Evolutionary conservation across 192 early-diverging fungal genomes (phyloP).

Genomic region (Rhizophagus sp.): DNA sequence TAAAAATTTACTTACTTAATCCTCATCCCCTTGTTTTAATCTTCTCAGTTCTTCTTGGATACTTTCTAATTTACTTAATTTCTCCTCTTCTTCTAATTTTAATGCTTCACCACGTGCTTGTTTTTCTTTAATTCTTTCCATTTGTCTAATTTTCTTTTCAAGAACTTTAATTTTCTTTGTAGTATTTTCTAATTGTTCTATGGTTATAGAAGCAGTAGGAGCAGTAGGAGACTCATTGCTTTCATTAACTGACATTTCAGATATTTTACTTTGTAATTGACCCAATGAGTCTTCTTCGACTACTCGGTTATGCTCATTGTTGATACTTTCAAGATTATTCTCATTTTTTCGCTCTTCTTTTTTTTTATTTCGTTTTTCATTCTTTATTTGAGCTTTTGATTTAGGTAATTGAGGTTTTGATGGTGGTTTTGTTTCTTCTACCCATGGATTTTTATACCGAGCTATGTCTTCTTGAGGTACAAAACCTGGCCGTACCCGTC

Average conservation of each 20-base stretch:
- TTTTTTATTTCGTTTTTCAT: constrained; percentile 50
- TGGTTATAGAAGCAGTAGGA: constrained; percentile 26
- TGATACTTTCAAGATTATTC: not conserved
- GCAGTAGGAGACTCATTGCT: constrained; percentile 8
- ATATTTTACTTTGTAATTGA: constrained; percentile 3
- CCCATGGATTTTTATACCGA: constrained; percentile 59
- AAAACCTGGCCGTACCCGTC: constrained; percentile 69
- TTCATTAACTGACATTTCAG: not conserved
- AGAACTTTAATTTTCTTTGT: constrained; percentile 59
- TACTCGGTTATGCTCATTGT: not conserved
- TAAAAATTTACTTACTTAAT: not conserved
- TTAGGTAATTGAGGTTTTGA: constrained; percentile 29
- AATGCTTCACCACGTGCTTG: constrained; percentile 47
- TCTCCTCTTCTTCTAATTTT: constrained; percentile 61
- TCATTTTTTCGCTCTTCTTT: constrained; percentile 33
- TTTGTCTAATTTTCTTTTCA: constrained; percentile 71
- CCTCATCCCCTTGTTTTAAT: not conserved
- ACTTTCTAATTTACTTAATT: constrained; percentile 53
- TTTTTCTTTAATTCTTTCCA: constrained; percentile 60
- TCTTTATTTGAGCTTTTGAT: constrained; percentile 51
- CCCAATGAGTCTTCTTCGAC: constrained; percentile 9
- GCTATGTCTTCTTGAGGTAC: constrained; percentile 64
- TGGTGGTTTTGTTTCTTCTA: constrained; percentile 40
- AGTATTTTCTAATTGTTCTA: constrained; percentile 15
- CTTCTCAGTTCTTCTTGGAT: constrained; percentile 33